Percentiles rank a stretch among this genome's conserved stretches.
These are phyloP conservation scores for Lactarius deliciosus DNA, from an alignment of 768 basidiomycete species.

Conservation along the genomic window DNA sequence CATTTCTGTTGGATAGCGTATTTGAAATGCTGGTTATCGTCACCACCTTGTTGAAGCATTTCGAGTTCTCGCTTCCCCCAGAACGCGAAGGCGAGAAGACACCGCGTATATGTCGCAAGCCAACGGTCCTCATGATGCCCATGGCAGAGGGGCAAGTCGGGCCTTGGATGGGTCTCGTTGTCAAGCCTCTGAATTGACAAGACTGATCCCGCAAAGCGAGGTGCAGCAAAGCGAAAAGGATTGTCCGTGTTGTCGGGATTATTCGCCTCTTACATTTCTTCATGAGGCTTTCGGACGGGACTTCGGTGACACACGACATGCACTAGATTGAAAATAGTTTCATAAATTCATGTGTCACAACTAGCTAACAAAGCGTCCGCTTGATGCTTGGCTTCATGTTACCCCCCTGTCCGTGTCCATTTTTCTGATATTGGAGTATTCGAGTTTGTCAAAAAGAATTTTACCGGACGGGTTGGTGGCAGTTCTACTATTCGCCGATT, in stretches of 20 bases:
- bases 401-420: not conserved
- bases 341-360: not conserved
- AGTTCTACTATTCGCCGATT: not conserved
- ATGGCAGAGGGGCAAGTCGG: conserved; percentile 18
- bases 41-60: conserved; percentile 20
- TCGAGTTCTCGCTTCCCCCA: conserved; percentile 19
- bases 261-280: not conserved
- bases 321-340: not conserved
- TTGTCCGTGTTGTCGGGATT: not conserved
- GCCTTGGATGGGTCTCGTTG: conserved; percentile 20
- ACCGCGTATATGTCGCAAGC: conserved; percentile 14
- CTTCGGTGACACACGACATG: not conserved
- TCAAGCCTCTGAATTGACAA: conserved; percentile 13
- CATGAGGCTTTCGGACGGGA: not conserved
- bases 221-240: not conserved
- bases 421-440: not conserved
- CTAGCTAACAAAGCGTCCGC: not conserved
- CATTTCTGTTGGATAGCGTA: conserved; percentile 2
- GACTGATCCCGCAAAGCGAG: not conserved
- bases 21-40: conserved; percentile 24
- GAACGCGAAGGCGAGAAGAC: not conserved
- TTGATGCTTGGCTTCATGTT: no score
- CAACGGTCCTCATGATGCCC: conserved; percentile 19
- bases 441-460: not conserved
- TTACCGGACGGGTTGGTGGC: not conserved